Evolutionary conservation across 2,329 filamentous ascomycete species (phyloP).

Genomic region (Alternaria triticina): DNA sequence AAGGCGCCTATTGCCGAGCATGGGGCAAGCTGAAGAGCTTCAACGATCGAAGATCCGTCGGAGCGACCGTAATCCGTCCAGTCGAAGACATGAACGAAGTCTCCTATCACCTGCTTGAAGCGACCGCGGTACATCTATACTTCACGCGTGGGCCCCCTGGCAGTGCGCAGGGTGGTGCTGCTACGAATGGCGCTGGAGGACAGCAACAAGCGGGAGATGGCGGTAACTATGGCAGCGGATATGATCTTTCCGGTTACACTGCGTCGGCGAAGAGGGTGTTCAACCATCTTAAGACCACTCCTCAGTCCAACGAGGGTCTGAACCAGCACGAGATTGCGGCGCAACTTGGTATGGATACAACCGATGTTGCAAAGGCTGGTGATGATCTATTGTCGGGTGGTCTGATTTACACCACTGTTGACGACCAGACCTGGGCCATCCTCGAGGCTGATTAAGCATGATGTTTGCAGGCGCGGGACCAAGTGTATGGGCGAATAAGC

Average conservation of each 20-base stretch:
- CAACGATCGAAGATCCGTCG: constrained; percentile 81
- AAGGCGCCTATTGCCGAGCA: constrained; percentile 82
- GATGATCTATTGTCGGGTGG: constrained; percentile 79
- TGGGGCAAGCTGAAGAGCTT: constrained; percentile 86
- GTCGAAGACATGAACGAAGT: constrained; percentile 90
- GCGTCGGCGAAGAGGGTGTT: constrained; percentile 74
- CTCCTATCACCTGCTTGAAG: constrained; percentile 89
- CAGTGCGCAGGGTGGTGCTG: constrained; percentile 47
- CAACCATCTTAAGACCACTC: constrained; percentile 68
- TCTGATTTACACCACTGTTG: constrained; percentile 86
- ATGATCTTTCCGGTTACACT: constrained; percentile 45
- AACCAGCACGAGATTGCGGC: constrained; percentile 79
- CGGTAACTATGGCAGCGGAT: constrained; percentile 41
- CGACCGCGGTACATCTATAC: constrained; percentile 84
- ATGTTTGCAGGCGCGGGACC: neutral
- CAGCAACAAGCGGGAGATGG: constrained; percentile 27
- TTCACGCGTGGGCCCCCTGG: constrained; percentile 74
- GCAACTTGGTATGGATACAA: constrained; percentile 67
- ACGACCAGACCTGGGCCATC: constrained; percentile 90
- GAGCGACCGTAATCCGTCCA: constrained; percentile 79
- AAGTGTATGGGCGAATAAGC: neutral
- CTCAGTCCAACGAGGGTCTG: constrained; percentile 80
- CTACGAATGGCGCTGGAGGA: constrained; percentile 29
- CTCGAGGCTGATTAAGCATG: constrained; percentile 62
- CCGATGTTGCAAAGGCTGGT: constrained; percentile 76